Percentiles rank a stretch among this genome's conserved stretches.
Evolutionary conservation across 164 flowering plant genomes (phyloP).

Genomic region (Taxillus chinensis): DNA sequence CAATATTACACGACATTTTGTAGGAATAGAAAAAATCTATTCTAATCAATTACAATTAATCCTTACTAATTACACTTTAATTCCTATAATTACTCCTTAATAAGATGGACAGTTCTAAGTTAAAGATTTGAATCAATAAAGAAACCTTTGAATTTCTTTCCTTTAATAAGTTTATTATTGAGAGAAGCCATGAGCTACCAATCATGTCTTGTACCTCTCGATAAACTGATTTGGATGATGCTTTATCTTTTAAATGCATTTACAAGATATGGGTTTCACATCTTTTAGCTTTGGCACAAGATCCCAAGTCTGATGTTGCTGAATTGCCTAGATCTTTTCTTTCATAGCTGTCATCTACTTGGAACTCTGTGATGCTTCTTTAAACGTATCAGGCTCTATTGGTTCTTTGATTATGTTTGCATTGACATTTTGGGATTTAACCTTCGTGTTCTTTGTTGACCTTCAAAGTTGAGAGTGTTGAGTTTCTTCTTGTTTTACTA

Average conservation of each 20-base stretch:
- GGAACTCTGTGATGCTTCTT: background rate
- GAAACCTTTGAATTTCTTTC: too few species aligned
- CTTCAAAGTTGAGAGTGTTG: too few species aligned
- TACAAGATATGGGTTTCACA: background rate
- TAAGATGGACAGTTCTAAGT: background rate
- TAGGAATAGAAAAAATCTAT: too few species aligned
- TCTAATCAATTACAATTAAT: too few species aligned
- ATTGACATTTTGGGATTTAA: too few species aligned
- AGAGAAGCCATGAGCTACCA: background rate
- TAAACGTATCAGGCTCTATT: background rate
- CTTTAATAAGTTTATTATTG: background rate
- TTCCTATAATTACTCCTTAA: too few species aligned
- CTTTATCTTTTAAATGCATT: background rate
- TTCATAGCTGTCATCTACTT: background rate
- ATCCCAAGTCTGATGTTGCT: too few species aligned
- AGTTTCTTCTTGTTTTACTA: too few species aligned
- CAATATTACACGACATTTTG: too few species aligned
- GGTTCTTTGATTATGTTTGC: too few species aligned
- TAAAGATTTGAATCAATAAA: background rate
- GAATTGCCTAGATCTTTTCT: background rate
- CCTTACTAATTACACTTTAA: too few species aligned
- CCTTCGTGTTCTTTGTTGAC: too few species aligned
- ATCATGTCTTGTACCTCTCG: background rate
- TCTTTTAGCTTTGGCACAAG: background rate
- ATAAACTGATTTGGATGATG: background rate